phyloP scores from a whole-genome alignment of 2,329 filamentous ascomycete species.

The Purpureocillium lavendulum region DNA sequence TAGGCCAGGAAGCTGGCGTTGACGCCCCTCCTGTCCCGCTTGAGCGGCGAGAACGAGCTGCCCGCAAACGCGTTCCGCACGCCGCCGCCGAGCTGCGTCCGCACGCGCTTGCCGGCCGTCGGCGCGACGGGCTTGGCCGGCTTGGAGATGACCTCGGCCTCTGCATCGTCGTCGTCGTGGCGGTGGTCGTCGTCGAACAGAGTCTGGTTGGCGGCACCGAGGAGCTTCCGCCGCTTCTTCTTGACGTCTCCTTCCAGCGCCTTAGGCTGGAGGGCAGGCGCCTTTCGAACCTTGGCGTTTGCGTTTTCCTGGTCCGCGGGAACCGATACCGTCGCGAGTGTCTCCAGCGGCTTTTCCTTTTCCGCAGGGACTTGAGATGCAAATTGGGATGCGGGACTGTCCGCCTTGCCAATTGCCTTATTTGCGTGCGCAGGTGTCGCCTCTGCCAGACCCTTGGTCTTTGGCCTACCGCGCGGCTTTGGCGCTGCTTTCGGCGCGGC shows the following conservation, averaged over 20 bases:
- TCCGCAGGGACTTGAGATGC: neutral
- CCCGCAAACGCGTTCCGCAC: slow-evolving; percentile 40
- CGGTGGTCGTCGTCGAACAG: slow-evolving; percentile 62
- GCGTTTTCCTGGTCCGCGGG: slow-evolving; percentile 21
- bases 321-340: slow-evolving; percentile 29
- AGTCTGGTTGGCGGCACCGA: slow-evolving; percentile 53
- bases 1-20: slow-evolving; percentile 52
- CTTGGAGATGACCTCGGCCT: slow-evolving; percentile 32
- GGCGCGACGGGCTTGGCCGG: slow-evolving; percentile 11
- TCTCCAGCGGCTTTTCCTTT: slow-evolving; percentile 29
- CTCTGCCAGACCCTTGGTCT: slow-evolving; percentile 35
- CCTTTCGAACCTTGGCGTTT: slow-evolving; percentile 5
- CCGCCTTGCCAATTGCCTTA: slow-evolving; percentile 18
- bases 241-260: slow-evolving; percentile 30
- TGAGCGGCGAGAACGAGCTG: slow-evolving; percentile 60
- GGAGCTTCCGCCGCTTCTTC: slow-evolving; percentile 67
- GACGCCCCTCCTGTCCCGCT: slow-evolving; percentile 57
- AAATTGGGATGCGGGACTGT: slow-evolving; percentile 13
- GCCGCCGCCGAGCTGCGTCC: slow-evolving; percentile 12
- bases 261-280: slow-evolving; percentile 8
- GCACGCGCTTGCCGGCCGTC: slow-evolving; percentile 4
- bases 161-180: slow-evolving; percentile 44
- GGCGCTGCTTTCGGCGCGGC: slow-evolving; percentile 8
- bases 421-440: slow-evolving; percentile 38
- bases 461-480: slow-evolving; percentile 35